Evolutionary conservation across 306 rosid species (phyloP).

Genomic region (Prunus kanzakura): DNA sequence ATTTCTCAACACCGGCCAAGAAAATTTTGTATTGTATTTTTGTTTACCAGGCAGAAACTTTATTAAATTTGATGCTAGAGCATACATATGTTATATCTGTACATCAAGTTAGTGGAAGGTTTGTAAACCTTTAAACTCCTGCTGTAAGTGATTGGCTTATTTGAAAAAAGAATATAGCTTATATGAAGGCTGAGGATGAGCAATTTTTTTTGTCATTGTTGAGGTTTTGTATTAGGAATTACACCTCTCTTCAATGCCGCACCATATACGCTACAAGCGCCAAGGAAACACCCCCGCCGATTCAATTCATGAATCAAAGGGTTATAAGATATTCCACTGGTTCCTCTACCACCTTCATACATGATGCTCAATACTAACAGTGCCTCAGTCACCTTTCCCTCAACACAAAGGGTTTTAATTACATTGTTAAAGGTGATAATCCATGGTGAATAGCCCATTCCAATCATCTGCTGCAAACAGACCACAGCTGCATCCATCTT

Average conservation of each 20-base stretch:
- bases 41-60: constrained; percentile 12
- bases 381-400: constrained; percentile 47
- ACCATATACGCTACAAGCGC: constrained; percentile 44
- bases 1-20: constrained; percentile 17
- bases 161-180: background rate
- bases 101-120: constrained; percentile 24
- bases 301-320: constrained; percentile 46
- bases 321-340: constrained; percentile 31
- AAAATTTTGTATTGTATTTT: constrained; percentile 2
- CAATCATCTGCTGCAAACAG: constrained; percentile 44
- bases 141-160: constrained; percentile 2
- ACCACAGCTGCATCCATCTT: constrained; percentile 40
- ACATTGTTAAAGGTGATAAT: constrained; percentile 29
- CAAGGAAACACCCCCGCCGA: constrained; percentile 29
- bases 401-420: constrained; percentile 48
- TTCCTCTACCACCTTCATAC: constrained; percentile 36
- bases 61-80: constrained; percentile 9
- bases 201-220: background rate
- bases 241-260: constrained; percentile 62
- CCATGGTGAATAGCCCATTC: constrained; percentile 38
- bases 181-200: background rate
- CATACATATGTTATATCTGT: constrained; percentile 19
- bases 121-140: constrained; percentile 2
- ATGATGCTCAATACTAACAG: constrained; percentile 33
- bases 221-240: constrained; percentile 30